Conservation (phyloP, 495 filamentous ascomycete species). For the Aspergillus wentii region DNA sequence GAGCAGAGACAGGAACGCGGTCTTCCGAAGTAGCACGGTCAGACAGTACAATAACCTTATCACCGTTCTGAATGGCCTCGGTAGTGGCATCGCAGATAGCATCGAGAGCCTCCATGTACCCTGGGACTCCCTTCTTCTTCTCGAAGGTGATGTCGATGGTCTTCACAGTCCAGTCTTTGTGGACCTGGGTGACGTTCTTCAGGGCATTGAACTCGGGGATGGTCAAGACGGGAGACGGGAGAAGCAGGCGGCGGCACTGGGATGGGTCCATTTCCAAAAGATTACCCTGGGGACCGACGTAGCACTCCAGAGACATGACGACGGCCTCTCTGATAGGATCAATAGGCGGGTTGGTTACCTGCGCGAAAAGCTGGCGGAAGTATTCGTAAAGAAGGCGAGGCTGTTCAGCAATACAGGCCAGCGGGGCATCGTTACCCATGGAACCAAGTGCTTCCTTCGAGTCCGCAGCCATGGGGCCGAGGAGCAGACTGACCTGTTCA, state of each 20-base stretch:
- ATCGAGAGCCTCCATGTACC: slow-evolving; percentile 88
- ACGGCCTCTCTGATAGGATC: slow-evolving; percentile 98
- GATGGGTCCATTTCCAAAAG: slow-evolving; percentile 89
- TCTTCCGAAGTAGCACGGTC: slow-evolving; percentile 83
- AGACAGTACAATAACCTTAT: slow-evolving; percentile 86
- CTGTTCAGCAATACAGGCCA: slow-evolving; percentile 86
- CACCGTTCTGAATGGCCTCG: slow-evolving; percentile 76
- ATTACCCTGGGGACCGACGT: slow-evolving; percentile 96
- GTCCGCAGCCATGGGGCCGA: slow-evolving; percentile 96
- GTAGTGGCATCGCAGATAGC: slow-evolving; percentile 82
- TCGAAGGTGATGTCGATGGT: slow-evolving; percentile 97
- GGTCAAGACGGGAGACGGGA: slow-evolving; percentile 88
- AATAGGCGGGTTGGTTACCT: slow-evolving; percentile 98
- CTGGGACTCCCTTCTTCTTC: slow-evolving; percentile 76
- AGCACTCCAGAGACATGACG: slow-evolving; percentile 98
- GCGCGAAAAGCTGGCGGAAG: slow-evolving; percentile 97
- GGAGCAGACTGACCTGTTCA: slow-evolving; percentile 90
- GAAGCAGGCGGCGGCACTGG: slow-evolving; percentile 81
- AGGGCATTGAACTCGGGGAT: slow-evolving; percentile 90
- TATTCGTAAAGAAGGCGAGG: slow-evolving; percentile 95
- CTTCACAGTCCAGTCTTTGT: slow-evolving; percentile 84
- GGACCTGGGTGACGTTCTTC: slow-evolving; percentile 67
- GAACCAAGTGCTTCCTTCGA: slow-evolving; percentile 99
- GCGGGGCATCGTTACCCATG: slow-evolving; percentile 97
- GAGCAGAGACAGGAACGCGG: slow-evolving; percentile 81